These are phyloP conservation scores for Wickerhamomyces chambardii DNA, from an alignment of 805 yeast genomes.

Conservation along the genomic window DNA sequence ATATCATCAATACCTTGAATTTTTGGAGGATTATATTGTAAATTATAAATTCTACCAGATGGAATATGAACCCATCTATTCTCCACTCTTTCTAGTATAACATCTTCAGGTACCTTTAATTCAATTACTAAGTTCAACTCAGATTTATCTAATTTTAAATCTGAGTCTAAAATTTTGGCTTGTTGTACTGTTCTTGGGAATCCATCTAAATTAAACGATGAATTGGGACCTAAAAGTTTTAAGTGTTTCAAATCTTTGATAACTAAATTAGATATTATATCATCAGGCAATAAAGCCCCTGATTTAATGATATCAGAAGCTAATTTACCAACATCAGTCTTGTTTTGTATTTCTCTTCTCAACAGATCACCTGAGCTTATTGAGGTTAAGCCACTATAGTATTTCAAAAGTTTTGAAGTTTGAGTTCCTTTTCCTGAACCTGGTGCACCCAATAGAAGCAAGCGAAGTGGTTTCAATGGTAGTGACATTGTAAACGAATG, in stretches of 20 bases:
- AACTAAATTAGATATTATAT: slow-evolving; percentile 51
- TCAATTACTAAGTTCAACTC: slow-evolving; percentile 73
- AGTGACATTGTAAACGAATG: too few relatives aligned
- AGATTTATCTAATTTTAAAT: slow-evolving; percentile 28
- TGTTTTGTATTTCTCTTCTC: slow-evolving; percentile 51
- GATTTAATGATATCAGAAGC: slow-evolving; percentile 47
- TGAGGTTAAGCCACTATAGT: slow-evolving; percentile 43
- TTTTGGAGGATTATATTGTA: slow-evolving; percentile 86
- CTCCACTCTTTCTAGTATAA: slow-evolving; percentile 72
- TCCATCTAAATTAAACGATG: slow-evolving; percentile 81
- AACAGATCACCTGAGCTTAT: slow-evolving; percentile 82
- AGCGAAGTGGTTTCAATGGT: slow-evolving; percentile 38
- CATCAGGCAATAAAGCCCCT: slow-evolving; percentile 74
- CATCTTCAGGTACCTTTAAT: slow-evolving; percentile 77
- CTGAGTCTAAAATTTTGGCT: slow-evolving; percentile 48
- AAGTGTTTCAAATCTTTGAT: slow-evolving; percentile 33
- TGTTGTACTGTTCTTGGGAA: slow-evolving; percentile 80
- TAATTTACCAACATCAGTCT: slow-evolving; percentile 43
- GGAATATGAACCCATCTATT: slow-evolving; percentile 79
- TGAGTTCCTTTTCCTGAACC: slow-evolving; percentile 95
- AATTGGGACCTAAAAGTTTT: slow-evolving; percentile 31
- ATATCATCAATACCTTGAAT: slow-evolving; percentile 74
- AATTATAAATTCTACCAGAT: slow-evolving; percentile 81
- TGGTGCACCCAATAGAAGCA: slow-evolving; percentile 84
- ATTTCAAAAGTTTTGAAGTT: slow-evolving; percentile 52